These are phyloP conservation scores for Corymbia calophylla DNA, from an alignment of 441 rosid species.

Conservation along the genomic window DNA sequence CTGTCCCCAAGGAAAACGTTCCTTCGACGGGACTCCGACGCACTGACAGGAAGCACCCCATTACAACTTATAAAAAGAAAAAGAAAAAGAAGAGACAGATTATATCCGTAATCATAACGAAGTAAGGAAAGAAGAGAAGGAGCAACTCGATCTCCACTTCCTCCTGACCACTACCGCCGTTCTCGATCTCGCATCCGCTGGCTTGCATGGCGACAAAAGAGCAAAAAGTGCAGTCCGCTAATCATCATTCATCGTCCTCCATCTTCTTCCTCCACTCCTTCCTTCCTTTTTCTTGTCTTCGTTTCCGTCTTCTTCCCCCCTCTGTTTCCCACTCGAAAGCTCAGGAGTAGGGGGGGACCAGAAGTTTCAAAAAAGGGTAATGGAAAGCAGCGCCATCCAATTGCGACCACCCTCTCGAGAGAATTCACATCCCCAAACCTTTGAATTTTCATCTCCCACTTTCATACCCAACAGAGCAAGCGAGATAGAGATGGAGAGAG, in stretches of 20 bases:
- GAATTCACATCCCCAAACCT: neutral
- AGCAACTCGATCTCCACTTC: neutral
- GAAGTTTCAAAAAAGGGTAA: neutral
- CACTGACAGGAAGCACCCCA: neutral
- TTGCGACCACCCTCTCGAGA: neutral
- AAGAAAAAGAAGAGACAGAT: no score
- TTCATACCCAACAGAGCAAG: neutral
- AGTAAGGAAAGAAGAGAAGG: neutral
- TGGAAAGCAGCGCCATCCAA: neutral
- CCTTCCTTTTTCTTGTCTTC: neutral
- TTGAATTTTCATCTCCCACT: neutral
- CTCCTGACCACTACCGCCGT: neutral
- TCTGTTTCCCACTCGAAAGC: neutral
- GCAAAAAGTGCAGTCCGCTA: neutral
- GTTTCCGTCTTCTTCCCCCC: neutral
- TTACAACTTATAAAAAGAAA: no score
- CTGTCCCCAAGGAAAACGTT: neutral
- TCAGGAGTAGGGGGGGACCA: neutral
- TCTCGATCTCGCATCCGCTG: neutral
- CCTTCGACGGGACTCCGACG: neutral
- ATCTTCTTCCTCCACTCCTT: neutral
- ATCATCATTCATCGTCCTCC: neutral
- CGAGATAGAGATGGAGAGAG: no score
- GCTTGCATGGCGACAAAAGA: neutral
- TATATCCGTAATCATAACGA: neutral